Evolutionary conservation across 2,329 filamentous ascomycete genomes (phyloP).

Genomic region (Neonectria neomacrospora): DNA sequence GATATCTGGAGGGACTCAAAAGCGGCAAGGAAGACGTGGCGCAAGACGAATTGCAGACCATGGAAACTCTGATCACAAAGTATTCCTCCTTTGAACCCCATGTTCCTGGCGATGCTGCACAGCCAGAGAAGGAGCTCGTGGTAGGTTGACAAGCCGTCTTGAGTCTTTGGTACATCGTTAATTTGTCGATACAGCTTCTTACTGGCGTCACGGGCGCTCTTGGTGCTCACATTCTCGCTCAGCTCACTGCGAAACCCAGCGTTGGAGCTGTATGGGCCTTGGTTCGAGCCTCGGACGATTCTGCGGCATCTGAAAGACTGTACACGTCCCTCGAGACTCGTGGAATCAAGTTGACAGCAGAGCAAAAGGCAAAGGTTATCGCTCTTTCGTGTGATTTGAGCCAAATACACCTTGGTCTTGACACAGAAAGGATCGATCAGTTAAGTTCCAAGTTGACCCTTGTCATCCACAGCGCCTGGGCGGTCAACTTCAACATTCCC

Average conservation of each 20-base stretch:
- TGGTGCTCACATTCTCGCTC: constrained; percentile 67
- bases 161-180: rapidly evolving
- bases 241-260: constrained; percentile 67
- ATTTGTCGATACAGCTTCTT: constrained; percentile 52
- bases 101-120: constrained; percentile 27
- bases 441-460: constrained; percentile 50
- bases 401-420: constrained; percentile 32
- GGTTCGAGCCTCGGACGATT: constrained; percentile 30
- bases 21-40: constrained; percentile 25
- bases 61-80: constrained; percentile 51
- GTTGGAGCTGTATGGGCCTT: constrained; percentile 60
- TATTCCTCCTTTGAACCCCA: constrained; percentile 50
- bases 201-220: constrained; percentile 72
- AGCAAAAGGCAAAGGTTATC: constrained; percentile 41
- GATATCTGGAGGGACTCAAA: constrained; percentile 40
- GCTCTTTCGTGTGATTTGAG: constrained; percentile 37
- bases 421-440: constrained; percentile 41
- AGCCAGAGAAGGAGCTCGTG: constrained; percentile 47
- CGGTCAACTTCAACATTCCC: constrained; percentile 66
- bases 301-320: constrained; percentile 22
- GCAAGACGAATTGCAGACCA: constrained; percentile 45
- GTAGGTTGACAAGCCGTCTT: constrained; percentile 33
- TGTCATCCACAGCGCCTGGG: constrained; percentile 64
- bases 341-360: constrained; percentile 13
- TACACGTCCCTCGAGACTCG: constrained; percentile 28